Conservation (phyloP, 1,284 basidiomycete species). For the Malassezia dermatis region DNA sequence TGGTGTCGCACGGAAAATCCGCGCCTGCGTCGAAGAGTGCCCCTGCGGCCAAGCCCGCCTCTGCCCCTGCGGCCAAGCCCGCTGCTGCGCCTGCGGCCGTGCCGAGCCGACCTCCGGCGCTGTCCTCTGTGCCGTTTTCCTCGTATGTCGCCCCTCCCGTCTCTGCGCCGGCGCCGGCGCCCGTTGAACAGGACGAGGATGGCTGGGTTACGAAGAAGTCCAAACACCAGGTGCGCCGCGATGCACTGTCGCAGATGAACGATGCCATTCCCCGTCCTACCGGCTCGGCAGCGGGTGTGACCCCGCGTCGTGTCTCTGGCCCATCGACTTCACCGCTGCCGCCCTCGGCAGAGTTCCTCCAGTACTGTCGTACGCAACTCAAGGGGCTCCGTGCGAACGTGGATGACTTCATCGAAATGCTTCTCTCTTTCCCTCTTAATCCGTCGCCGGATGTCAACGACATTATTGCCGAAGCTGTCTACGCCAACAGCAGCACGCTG, state of each 20-base stretch:
- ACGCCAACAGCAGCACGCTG: slow-evolving; percentile 82
- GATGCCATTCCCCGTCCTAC: slow-evolving; percentile 13
- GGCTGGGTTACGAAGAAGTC: slow-evolving; percentile 16
- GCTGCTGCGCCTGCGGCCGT: background rate
- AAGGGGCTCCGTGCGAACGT: slow-evolving; percentile 58
- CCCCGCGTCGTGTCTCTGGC: background rate
- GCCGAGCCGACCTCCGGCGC: slow-evolving; percentile 1
- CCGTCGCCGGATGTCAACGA: slow-evolving; percentile 44
- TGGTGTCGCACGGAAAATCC: slow-evolving; percentile 4
- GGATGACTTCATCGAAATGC: slow-evolving; percentile 48
- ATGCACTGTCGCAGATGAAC: slow-evolving; percentile 16
- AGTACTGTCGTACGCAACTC: slow-evolving; percentile 78
- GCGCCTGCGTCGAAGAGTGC: background rate
- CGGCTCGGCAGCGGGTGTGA: background rate
- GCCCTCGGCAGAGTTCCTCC: slow-evolving; percentile 66
- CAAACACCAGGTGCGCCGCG: slow-evolving; percentile 13
- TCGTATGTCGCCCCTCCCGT: background rate
- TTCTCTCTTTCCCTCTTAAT: slow-evolving; percentile 48
- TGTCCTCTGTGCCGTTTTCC: background rate
- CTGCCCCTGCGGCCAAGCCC: background rate
- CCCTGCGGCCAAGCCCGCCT: slow-evolving; percentile 2
- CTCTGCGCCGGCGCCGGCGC: background rate
- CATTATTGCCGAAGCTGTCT: slow-evolving; percentile 54
- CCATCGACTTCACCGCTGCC: slow-evolving; percentile 1
- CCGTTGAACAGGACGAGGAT: background rate